These are phyloP conservation scores for Circinella umbellata DNA, from an alignment of 371 early-diverging fungal genomes.

Conservation along the genomic window DNA sequence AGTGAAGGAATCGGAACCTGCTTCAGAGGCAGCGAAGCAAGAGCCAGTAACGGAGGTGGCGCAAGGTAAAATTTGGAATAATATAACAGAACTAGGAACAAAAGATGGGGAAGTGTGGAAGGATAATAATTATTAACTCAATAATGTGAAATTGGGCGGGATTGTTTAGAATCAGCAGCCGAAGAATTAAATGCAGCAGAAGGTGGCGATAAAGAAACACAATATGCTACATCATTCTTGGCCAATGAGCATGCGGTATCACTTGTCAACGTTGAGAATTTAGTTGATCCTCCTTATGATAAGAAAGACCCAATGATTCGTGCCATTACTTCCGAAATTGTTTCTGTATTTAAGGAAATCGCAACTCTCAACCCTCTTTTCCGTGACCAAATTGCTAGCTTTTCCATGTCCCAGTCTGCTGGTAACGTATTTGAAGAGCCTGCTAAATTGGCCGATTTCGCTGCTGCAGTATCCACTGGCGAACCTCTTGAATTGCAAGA, in stretches of 20 bases:
- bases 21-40: neutral
- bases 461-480: constrained; percentile 92
- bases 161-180: neutral
- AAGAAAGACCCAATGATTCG: constrained; percentile 85
- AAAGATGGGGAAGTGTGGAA: neutral
- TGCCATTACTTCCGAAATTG: constrained; percentile 95
- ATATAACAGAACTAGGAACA: neutral
- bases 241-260: constrained; percentile 78
- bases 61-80: neutral
- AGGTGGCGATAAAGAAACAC: constrained; percentile 27
- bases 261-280: constrained; percentile 85
- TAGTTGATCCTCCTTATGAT: constrained; percentile 83
- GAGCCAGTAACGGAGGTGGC: neutral
- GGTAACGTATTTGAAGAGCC: constrained; percentile 96
- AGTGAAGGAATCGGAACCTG: constrained; percentile 15
- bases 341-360: constrained; percentile 94
- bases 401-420: constrained; percentile 93
- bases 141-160: neutral
- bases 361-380: constrained; percentile 91
- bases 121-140: neutral
- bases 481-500: constrained; percentile 92
- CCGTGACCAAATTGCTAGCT: constrained; percentile 96
- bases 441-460: constrained; percentile 94
- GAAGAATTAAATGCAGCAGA: neutral
- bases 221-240: constrained; percentile 60